These are phyloP conservation scores for Gossypium anomalum DNA, from an alignment of 345 rosid genomes.

Conservation along the genomic window DNA sequence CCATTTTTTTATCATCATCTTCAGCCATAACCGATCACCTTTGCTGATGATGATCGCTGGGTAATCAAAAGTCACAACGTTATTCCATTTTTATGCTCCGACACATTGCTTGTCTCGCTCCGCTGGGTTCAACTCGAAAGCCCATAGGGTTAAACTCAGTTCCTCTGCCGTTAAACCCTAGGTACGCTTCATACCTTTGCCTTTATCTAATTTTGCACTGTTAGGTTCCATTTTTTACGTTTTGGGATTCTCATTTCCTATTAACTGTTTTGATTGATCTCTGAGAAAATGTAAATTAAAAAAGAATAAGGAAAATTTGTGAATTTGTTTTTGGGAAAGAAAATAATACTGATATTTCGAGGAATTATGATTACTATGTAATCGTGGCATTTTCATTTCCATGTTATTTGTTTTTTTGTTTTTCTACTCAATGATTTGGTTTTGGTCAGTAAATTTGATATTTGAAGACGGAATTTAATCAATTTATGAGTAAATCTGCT, in stretches of 20 bases:
- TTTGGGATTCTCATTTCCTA: not conserved
- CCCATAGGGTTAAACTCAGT: not conserved
- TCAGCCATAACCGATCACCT: not conserved
- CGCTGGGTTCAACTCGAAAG: not conserved
- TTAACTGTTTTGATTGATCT: not conserved
- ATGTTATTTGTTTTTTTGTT: not conserved
- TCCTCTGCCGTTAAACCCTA: not conserved
- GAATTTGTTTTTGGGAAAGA: not conserved
- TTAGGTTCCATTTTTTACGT: not conserved
- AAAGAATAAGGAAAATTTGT: not conserved
- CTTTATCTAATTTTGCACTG: not conserved
- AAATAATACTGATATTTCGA: not conserved
- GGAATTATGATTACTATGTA: not conserved
- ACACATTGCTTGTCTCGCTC: not conserved
- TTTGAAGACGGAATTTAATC: not conserved
- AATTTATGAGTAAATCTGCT: not conserved
- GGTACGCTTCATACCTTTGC: not conserved
- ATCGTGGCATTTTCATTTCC: not conserved
- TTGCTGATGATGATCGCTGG: not conserved
- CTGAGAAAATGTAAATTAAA: not conserved
- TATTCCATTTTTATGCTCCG: not conserved
- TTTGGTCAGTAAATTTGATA: not conserved
- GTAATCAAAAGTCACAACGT: not conserved
- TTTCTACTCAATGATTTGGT: not conserved
- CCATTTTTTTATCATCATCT: not conserved